phyloP scores from a whole-genome alignment of 164 flowering plant genomes.

The Santalum album region DNA sequence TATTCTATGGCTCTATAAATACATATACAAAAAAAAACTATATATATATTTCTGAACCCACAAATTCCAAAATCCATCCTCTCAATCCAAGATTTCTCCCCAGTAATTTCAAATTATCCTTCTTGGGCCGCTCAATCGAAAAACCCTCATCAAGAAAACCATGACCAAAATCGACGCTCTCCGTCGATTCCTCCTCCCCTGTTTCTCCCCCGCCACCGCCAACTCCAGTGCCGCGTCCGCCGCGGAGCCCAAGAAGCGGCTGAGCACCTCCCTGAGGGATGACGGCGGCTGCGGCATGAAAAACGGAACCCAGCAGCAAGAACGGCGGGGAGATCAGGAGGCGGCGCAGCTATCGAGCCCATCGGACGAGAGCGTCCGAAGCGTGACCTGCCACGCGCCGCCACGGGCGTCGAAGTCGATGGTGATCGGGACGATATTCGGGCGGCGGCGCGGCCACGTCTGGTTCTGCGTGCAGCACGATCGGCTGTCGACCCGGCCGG shows the following conservation, averaged over 20 bases:
- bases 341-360: not conserved
- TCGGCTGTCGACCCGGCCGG: conserved; percentile 39
- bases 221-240: conserved; percentile 15
- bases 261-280: conserved; percentile 59
- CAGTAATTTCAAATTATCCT: too few species aligned
- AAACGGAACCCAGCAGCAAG: not conserved
- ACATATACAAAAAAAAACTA: too few species aligned
- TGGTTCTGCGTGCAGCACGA: conserved; percentile 71
- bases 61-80: too few species aligned
- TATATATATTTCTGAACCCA: too few species aligned
- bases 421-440: conserved; percentile 78
- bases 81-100: too few species aligned
- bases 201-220: conserved; percentile 29
- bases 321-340: not conserved
- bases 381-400: conserved; percentile 6
- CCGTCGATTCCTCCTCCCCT: conserved; percentile 56
- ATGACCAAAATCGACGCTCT: conserved; percentile 41
- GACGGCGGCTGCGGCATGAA: conserved; percentile 18
- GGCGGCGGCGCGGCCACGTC: conserved; percentile 53
- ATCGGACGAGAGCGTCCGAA: not conserved
- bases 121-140: too few species aligned
- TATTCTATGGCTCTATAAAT: too few species aligned
- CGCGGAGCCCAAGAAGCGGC: conserved; percentile 43
- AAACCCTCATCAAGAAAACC: not conserved
- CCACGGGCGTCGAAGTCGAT: conserved; percentile 50